Percentiles rank a stretch among this genome's conserved stretches.
Conservation (phyloP, 2,329 filamentous ascomycete genomes). For the Paecilomyces sp. region DNA sequence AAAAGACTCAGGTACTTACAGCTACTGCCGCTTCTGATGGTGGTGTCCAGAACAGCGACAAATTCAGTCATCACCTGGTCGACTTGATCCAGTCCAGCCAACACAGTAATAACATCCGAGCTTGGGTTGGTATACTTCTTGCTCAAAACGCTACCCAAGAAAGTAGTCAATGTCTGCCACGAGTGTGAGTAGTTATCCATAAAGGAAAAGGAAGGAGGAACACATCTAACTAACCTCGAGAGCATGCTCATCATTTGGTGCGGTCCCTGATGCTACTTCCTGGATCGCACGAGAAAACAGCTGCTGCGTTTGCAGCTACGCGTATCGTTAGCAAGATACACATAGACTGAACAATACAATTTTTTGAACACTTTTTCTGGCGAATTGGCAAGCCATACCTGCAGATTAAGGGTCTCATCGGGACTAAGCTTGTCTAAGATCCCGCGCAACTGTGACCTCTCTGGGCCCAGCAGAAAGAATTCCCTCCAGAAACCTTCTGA, state of each 20-base stretch:
- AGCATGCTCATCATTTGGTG: slow-evolving; percentile 65
- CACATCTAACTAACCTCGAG: slow-evolving; percentile 59
- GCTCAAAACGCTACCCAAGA: slow-evolving; percentile 70
- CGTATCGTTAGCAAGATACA: slow-evolving; percentile 8
- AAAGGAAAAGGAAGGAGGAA: slow-evolving; percentile 17
- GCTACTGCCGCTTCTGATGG: slow-evolving; percentile 67
- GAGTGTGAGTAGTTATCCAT: slow-evolving; percentile 27
- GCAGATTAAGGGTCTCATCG: slow-evolving; percentile 67
- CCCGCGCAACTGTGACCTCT: slow-evolving; percentile 59
- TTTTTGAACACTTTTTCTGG: not conserved
- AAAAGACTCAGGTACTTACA: slow-evolving; percentile 44
- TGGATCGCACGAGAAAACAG: slow-evolving; percentile 69
- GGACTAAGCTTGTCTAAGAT: slow-evolving; percentile 65
- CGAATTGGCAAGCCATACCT: slow-evolving; percentile 39
- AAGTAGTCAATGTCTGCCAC: slow-evolving; percentile 74
- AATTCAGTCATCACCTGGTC: slow-evolving; percentile 85
- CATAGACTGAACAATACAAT: not conserved
- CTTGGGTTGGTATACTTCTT: slow-evolving; percentile 95
- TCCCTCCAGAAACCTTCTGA: slow-evolving; percentile 93
- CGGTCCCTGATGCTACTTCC: slow-evolving; percentile 55
- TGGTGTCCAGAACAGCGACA: slow-evolving; percentile 71
- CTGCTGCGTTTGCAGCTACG: slow-evolving; percentile 61
- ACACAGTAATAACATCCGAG: slow-evolving; percentile 83
- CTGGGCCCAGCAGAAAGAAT: slow-evolving; percentile 84
- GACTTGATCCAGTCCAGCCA: slow-evolving; percentile 82